Conservation (phyloP, 306 rosid genomes). For the Parietaria judaica region DNA sequence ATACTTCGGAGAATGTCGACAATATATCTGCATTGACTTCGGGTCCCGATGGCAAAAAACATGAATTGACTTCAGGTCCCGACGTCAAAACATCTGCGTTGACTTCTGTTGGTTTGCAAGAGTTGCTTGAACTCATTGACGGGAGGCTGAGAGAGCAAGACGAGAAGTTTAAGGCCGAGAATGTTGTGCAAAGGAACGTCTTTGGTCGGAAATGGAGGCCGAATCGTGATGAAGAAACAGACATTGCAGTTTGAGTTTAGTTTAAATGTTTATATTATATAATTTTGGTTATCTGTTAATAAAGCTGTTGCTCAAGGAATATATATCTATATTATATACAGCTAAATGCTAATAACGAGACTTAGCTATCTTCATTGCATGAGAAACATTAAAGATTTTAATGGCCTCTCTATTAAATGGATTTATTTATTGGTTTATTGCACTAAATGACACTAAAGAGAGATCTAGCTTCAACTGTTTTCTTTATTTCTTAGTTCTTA, state of each 20-base stretch:
- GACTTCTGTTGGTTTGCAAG: slow-evolving; percentile 75
- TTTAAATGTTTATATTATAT: no score
- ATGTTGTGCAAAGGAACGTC: slow-evolving; percentile 39
- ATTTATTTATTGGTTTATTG: no score
- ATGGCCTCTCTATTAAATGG: no score
- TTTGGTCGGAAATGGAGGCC: slow-evolving; percentile 81
- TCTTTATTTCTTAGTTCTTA: no score
- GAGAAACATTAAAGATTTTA: no score
- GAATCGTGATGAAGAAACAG: slow-evolving; percentile 36
- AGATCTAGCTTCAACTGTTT: no score
- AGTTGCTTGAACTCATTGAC: slow-evolving; percentile 64
- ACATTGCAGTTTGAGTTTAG: slow-evolving; percentile 23
- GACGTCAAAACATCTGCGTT: slow-evolving; percentile 70
- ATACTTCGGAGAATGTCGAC: slow-evolving; percentile 7
- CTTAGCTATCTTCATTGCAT: background rate
- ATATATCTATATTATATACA: no score
- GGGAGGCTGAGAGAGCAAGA: slow-evolving; percentile 51
- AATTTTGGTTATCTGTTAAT: no score
- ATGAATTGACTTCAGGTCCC: slow-evolving; percentile 25
- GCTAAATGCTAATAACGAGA: background rate
- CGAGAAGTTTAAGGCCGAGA: slow-evolving; percentile 33
- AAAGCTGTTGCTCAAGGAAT: background rate
- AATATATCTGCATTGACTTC: background rate
- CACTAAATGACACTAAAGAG: no score
- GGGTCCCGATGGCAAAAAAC: slow-evolving; percentile 13